phyloP scores from a whole-genome alignment of 805 yeast genomes.

The Zygosaccharomyces rouxii region DNA sequence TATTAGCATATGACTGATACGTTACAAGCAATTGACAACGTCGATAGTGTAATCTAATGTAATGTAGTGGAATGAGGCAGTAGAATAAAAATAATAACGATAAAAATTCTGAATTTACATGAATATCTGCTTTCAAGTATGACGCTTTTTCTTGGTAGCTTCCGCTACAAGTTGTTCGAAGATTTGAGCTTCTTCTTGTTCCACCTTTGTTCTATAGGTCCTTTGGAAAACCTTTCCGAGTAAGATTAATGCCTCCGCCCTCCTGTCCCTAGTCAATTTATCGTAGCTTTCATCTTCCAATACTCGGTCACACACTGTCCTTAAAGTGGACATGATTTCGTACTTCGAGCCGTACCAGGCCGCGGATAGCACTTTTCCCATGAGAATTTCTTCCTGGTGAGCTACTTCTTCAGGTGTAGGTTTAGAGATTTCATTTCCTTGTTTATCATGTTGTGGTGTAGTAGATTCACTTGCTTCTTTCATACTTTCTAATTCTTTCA shows the following conservation, averaged over 20 bases:
- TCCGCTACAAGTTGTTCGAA: slow-evolving; percentile 68
- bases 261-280: slow-evolving; percentile 43
- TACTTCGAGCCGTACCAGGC: slow-evolving; percentile 82
- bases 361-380: slow-evolving; percentile 77
- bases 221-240: slow-evolving; percentile 60
- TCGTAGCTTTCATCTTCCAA: slow-evolving; percentile 54
- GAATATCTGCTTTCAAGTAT: slow-evolving; percentile 10
- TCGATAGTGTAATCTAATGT: not conserved
- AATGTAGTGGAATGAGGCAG: not conserved
- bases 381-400: slow-evolving; percentile 65
- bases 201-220: slow-evolving; percentile 59
- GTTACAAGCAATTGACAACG: not conserved
- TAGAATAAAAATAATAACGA: not conserved
- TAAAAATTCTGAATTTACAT: not conserved
- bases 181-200: slow-evolving; percentile 70
- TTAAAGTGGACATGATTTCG: slow-evolving; percentile 68
- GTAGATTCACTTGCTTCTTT: slow-evolving; percentile 46
- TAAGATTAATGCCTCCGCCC: slow-evolving; percentile 59
- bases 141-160: slow-evolving; percentile 42
- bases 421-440: slow-evolving; percentile 52
- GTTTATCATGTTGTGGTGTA: slow-evolving; percentile 42
- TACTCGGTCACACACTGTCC: slow-evolving; percentile 65
- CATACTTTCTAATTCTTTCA: slow-evolving; percentile 66
- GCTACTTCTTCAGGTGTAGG: slow-evolving; percentile 61
- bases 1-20: not conserved